These are phyloP conservation scores for Fraxinus excelsior DNA, from an alignment of 257 asterid genomes.

Conservation along the genomic window DNA sequence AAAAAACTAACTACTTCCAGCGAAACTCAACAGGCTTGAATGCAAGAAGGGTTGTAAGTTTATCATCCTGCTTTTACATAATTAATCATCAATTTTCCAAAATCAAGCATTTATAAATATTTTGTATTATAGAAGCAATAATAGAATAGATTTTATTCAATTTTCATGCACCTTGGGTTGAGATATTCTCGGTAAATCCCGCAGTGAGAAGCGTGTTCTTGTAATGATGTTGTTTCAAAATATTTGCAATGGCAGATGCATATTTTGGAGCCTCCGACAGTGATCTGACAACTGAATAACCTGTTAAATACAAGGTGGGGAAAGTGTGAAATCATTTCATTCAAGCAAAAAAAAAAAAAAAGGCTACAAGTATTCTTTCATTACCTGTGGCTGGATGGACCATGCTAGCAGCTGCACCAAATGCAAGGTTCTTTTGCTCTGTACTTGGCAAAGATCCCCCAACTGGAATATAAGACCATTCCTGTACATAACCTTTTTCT, in stretches of 20 bases:
- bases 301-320: constrained; percentile 36
- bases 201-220: constrained; percentile 45
- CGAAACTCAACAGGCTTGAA: not conserved
- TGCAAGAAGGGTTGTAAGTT: no score
- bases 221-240: constrained; percentile 49
- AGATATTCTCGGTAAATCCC: constrained; percentile 51
- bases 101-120: not conserved
- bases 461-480: constrained; percentile 98
- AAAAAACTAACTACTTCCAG: not conserved
- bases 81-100: not conserved
- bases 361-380: not conserved
- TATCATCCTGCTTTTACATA: not conserved
- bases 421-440: constrained; percentile 93
- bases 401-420: constrained; percentile 99
- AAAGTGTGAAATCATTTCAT: constrained; percentile 2
- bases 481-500: constrained; percentile 40
- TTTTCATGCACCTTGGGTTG: constrained; percentile 70
- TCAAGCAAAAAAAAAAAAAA: constrained; percentile 2
- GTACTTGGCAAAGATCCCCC: constrained; percentile 99
- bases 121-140: not conserved
- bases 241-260: constrained; percentile 76
- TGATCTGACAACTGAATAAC: constrained; percentile 96
- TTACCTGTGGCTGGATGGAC: constrained; percentile 99
- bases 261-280: constrained; percentile 97
- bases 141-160: not conserved